Base-by-base conservation (phyloP, 176 grass and related monocot species). In the Lolium rigidum region DNA sequence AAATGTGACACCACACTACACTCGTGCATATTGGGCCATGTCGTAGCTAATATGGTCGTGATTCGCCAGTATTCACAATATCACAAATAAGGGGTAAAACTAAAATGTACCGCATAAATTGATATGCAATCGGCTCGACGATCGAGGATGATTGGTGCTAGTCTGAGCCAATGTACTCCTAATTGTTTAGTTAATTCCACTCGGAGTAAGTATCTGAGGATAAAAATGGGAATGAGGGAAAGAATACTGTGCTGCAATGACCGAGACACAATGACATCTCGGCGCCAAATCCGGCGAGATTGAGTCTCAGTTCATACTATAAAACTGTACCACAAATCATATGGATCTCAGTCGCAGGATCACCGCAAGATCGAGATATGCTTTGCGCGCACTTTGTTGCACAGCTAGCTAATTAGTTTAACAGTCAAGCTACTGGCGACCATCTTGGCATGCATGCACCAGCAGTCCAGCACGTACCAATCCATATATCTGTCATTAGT, bases 281-380 rank as follows among this genome's bases (percentile, higher is more conserved):
- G 39, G 67, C 82, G 64, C 71, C 86, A 74, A 90, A 90, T 84
- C 85, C 85, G 24, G 70, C 25, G 70, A 26, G 82, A 39, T 84
- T 62, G 56, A 43, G 48, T 78, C 17, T 10, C 22, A 11, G 22
- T 64, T 64, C 26, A 46, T 65, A n/a, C n/a, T n/a, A 73, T 47
- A 73, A 72, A 63, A 66, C 63, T 35, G 14, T n/a, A 47, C 5
- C 0, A 43, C 6, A 81, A 50, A 16, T 13, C 66, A 13, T 51
- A 16, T 66, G 15, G 59, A 69, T 86, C 54, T 49, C 71, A 38
- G 84, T 74, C 18, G 57, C 77, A 83, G 84, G 84, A 90, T 90
- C 80, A 16, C 35, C 62, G 5, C 74, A 28, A 62, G 68, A 54
- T 78, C 52, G 59, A 66, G 83, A 82, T 86, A 77, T 77, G 5